These are phyloP conservation scores for Apium graveolens DNA, from an alignment of 129 eudicot species.

Conservation along the genomic window DNA sequence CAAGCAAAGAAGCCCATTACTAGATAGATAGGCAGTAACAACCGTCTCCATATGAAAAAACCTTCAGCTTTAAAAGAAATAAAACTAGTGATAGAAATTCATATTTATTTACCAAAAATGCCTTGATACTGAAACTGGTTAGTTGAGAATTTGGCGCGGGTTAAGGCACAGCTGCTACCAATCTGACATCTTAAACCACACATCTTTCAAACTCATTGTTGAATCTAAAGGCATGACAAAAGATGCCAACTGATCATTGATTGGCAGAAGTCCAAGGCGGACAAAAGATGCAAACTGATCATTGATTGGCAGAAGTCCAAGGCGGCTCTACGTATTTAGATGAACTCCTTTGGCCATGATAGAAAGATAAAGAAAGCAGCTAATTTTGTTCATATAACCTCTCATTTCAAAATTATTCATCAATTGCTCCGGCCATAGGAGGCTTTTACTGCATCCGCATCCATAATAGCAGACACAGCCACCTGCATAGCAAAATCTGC, in stretches of 20 bases:
- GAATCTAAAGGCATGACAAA: neutral
- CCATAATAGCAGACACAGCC: slow-evolving; percentile 60
- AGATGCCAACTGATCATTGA: slow-evolving; percentile 1
- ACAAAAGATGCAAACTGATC: neutral
- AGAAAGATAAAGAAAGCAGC: slow-evolving; percentile 1
- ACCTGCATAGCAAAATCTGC: slow-evolving; percentile 78
- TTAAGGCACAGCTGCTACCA: slow-evolving; percentile 1
- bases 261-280: too few species aligned
- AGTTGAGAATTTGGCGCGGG: neutral
- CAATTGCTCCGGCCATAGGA: slow-evolving; percentile 35
- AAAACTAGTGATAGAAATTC: neutral
- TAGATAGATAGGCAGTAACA: neutral
- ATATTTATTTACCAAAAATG: slow-evolving; percentile 20
- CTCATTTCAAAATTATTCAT: neutral
- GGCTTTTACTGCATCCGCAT: slow-evolving; percentile 85
- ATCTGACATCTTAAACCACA: neutral
- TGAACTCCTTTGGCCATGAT: slow-evolving; percentile 38
- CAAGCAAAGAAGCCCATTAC: slow-evolving; percentile 14
- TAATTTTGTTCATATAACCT: slow-evolving; percentile 11
- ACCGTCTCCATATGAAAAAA: neutral
- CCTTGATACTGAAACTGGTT: neutral
- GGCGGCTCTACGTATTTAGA: neutral
- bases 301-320: neutral
- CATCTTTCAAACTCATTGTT: neutral
- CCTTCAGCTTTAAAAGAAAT: slow-evolving; percentile 13